phyloP scores from a whole-genome alignment of 2,329 filamentous ascomycete genomes.

The Paecilomyces dactylethromorphus region DNA sequence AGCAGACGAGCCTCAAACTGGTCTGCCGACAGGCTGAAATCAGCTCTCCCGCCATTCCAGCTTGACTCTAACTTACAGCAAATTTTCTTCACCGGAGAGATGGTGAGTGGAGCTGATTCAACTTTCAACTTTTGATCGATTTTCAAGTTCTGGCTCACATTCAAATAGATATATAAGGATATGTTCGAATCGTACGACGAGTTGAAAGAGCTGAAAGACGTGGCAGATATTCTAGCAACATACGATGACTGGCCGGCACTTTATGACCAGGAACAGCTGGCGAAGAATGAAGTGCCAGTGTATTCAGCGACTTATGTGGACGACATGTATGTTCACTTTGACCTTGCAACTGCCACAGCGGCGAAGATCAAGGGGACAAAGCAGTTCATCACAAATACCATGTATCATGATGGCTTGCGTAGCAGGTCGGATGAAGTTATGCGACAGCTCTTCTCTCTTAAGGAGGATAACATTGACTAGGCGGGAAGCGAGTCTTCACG shows the following conservation, averaged over 20 bases:
- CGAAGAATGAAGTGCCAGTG: slow-evolving; percentile 72
- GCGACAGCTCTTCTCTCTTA: slow-evolving; percentile 65
- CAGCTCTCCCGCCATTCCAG: slow-evolving; percentile 40
- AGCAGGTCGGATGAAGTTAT: slow-evolving; percentile 70
- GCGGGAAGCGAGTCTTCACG: background rate
- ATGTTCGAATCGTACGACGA: slow-evolving; percentile 78
- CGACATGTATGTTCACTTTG: slow-evolving; percentile 88
- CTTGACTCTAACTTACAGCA: slow-evolving; percentile 42
- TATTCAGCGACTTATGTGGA: slow-evolving; percentile 79
- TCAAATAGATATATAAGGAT: slow-evolving; percentile 61
- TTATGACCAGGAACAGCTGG: slow-evolving; percentile 68
- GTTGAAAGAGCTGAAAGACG: slow-evolving; percentile 60
- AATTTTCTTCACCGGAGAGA: slow-evolving; percentile 82
- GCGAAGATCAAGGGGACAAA: slow-evolving; percentile 67
- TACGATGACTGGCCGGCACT: slow-evolving; percentile 65
- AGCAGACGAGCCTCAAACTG: slow-evolving; percentile 57
- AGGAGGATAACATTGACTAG: slow-evolving; percentile 61
- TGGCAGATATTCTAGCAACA: slow-evolving; percentile 64
- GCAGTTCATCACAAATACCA: slow-evolving; percentile 74
- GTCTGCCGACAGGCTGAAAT: slow-evolving; percentile 54
- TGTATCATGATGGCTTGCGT: slow-evolving; percentile 81
- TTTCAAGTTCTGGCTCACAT: background rate
- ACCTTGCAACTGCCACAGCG: slow-evolving; percentile 67
- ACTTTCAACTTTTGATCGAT: background rate
- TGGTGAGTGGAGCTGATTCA: slow-evolving; percentile 42